phyloP scores from a whole-genome alignment of 2,329 filamentous ascomycete genomes.

The Coniochaeta ligniaria region DNA sequence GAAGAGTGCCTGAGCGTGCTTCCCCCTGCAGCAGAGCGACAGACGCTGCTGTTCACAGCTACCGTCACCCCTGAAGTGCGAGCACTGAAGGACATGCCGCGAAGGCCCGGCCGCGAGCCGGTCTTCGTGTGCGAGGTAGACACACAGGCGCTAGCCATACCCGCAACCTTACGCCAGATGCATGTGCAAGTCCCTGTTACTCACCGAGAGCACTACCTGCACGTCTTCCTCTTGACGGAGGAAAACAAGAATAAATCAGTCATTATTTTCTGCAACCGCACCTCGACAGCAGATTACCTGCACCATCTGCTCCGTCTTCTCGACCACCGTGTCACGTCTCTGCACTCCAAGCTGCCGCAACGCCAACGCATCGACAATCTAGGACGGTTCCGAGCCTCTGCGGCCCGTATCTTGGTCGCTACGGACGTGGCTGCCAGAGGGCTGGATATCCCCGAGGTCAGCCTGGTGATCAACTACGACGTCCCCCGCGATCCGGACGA shows the following conservation, averaged over 20 bases:
- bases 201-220: slow-evolving; percentile 91
- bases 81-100: slow-evolving; percentile 71
- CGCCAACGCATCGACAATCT: slow-evolving; percentile 81
- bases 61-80: slow-evolving; percentile 91
- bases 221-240: slow-evolving; percentile 77
- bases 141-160: slow-evolving; percentile 67
- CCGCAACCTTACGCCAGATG: slow-evolving; percentile 71
- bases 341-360: slow-evolving; percentile 84
- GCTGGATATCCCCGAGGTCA: slow-evolving; percentile 90
- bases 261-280: slow-evolving; percentile 94
- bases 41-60: slow-evolving; percentile 92
- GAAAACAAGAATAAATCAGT: slow-evolving; percentile 66
- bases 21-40: slow-evolving; percentile 69
- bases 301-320: slow-evolving; percentile 83
- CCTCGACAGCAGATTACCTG: slow-evolving; percentile 78
- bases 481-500: slow-evolving; percentile 93
- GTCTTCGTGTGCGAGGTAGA: slow-evolving; percentile 89
- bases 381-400: slow-evolving; percentile 81
- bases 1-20: slow-evolving; percentile 80
- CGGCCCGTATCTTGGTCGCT: slow-evolving; percentile 83
- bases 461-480: slow-evolving; percentile 89
- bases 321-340: slow-evolving; percentile 80
- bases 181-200: slow-evolving; percentile 86
- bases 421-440: slow-evolving; percentile 93
- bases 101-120: slow-evolving; percentile 60